A percentile compares a stretch with the other conserved stretches of the same genome.
These are phyloP conservation scores for Clausena lansium DNA, from an alignment of 345 rosid genomes.

Conservation along the genomic window DNA sequence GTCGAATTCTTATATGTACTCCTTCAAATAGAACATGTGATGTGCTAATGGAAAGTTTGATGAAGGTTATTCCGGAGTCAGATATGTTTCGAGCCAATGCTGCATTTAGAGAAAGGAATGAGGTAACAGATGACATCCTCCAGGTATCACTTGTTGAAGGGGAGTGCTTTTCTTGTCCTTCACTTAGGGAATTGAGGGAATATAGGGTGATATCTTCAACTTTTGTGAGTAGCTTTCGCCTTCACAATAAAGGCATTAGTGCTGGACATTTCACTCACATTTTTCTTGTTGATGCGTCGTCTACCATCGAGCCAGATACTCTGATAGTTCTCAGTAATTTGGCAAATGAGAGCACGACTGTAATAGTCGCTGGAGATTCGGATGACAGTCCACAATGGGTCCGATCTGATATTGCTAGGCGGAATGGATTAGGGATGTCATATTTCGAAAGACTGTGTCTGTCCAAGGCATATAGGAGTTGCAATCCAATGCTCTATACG, in stretches of 20 bases:
- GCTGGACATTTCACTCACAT: constrained; percentile 37
- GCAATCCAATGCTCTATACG: background rate
- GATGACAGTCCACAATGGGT: constrained; percentile 18
- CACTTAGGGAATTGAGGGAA: constrained; percentile 13
- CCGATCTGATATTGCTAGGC: constrained; percentile 31
- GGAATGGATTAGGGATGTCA: constrained; percentile 22
- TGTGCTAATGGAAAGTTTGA: constrained; percentile 29
- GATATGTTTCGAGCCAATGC: constrained; percentile 36
- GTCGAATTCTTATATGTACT: constrained; percentile 30
- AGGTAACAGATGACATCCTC: constrained; percentile 27
- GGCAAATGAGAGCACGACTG: constrained; percentile 22
- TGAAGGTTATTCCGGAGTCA: constrained; percentile 11
- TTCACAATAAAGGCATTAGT: constrained; percentile 24
- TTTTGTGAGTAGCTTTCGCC: constrained; percentile 28
- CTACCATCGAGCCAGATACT: constrained; percentile 32
- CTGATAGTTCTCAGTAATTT: constrained; percentile 37
- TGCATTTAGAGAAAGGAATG: constrained; percentile 34
- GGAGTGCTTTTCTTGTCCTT: constrained; percentile 36
- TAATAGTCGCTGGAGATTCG: constrained; percentile 29
- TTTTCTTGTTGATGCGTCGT: constrained; percentile 32
- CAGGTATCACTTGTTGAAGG: constrained; percentile 16
- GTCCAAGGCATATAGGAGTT: background rate
- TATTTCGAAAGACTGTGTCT: constrained; percentile 35
- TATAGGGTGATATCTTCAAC: constrained; percentile 31
- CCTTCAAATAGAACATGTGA: constrained; percentile 40